Base-by-base conservation (phyloP, 495 filamentous ascomycete genomes). In the Chaetomidium leptoderma region DNA sequence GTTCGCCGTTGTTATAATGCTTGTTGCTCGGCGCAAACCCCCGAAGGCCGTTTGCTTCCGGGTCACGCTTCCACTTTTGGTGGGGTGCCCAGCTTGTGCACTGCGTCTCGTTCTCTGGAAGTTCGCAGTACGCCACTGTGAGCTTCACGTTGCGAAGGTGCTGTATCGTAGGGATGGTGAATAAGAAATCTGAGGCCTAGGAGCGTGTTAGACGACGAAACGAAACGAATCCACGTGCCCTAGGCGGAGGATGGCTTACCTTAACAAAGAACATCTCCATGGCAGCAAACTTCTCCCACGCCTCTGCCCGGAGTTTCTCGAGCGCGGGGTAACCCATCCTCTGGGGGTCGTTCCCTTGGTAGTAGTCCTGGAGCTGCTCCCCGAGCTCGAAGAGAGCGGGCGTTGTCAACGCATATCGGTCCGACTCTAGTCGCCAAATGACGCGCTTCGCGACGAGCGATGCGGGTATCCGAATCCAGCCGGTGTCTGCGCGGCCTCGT, bases 231-330 rank as follows among this genome's bases (percentile, higher is more conserved):
- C 7, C 6, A 4, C 23, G n/a, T n/a, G n/a, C n/a, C 17, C 8
- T 16, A 44, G 24, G 30, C 19, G 14, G 10, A 9, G 43, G 0
- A 16, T 29, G 24, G 13, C 70, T 59, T 76, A 89, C 86, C 76
- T 84, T 87, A 63, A 92, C 80, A 78, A 89, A 90, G 69, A 92
- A 92, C 67, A 90, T 76, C 63, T 87, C 78, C 64, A 77, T 75
- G 8, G 73, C 72, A 52, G 73, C 64, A 64, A 83, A 83, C 59
- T 74, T 72, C 37, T 78, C 64, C 64, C 71, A 74, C 5, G 77
- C 76, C 33, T 75, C 68, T 24, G 65, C 70, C 23, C 74, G 72
- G 24, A 80, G 71, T 21, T 61, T 58, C 53, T 78, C 71, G 11
- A 69, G 67, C 26, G 54, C 62, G 39, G 56, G 66, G 47, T 75